phyloP scores from a whole-genome alignment of 352 stramenopile genomes.

The Globisporangium apiculatum region DNA sequence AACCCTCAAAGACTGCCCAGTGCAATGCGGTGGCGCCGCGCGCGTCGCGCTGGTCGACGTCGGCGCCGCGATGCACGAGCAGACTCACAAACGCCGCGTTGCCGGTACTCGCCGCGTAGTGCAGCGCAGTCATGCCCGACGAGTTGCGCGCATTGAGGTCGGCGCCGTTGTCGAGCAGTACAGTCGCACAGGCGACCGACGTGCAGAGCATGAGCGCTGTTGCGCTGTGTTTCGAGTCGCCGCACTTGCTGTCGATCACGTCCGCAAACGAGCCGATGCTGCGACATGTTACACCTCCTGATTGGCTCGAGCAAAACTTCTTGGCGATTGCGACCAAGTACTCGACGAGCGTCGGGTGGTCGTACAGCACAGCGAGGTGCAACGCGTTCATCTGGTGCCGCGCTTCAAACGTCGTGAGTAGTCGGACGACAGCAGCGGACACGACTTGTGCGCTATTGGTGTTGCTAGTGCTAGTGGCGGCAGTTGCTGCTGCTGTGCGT shows the following conservation, averaged over 20 bases:
- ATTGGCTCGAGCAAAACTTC: conserved; percentile 25
- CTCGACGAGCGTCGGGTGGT: conserved; percentile 56
- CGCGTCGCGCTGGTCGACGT: conserved; percentile 65
- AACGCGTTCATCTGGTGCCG: conserved; percentile 73
- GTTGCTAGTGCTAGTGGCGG: conserved; percentile 3
- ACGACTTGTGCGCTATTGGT: not conserved
- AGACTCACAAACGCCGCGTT: conserved; percentile 71
- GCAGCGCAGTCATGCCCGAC: conserved; percentile 72
- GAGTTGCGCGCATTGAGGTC: conserved; percentile 49
- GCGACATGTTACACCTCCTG: too few species aligned
- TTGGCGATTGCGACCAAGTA: conserved; percentile 41
- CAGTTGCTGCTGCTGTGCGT: conserved; percentile 12
- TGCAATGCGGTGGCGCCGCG: conserved; percentile 69
- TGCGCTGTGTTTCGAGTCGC: conserved; percentile 60
- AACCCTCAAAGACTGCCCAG: conserved; percentile 81
- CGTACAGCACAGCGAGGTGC: conserved; percentile 67
- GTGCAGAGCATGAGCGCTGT: conserved; percentile 73
- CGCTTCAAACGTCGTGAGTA: conserved; percentile 61
- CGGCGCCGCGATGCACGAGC: conserved; percentile 44
- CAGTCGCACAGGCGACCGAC: conserved; percentile 50
- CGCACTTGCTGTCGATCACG: conserved; percentile 46
- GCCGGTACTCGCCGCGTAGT: conserved; percentile 74
- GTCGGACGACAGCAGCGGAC: conserved; percentile 23
- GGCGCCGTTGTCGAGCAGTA: conserved; percentile 53
- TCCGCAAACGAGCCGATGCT: conserved; percentile 17